Conservation (phyloP, 805 yeast genomes). For the Saccharomyces jurei region DNA sequence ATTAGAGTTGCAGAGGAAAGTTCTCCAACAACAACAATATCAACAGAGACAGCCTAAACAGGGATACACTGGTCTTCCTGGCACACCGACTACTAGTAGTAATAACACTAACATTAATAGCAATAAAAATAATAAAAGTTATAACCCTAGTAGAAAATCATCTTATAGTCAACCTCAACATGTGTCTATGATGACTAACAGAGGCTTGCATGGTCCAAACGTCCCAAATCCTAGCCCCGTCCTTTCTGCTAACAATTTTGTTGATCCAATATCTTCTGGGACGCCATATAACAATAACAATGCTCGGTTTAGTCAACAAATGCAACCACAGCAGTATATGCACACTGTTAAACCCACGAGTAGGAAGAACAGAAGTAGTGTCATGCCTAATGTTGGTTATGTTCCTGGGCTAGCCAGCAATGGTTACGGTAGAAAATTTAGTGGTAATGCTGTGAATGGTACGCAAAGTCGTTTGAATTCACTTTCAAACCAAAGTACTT, state of each 20-base stretch:
- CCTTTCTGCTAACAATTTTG: constrained; percentile 12
- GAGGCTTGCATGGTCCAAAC: constrained; percentile 5
- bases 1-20: constrained; percentile 20
- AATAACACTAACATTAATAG: neutral
- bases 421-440: constrained; percentile 7
- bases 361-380: constrained; percentile 28
- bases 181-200: neutral
- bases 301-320: neutral
- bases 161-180: neutral
- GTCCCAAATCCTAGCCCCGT: constrained; percentile 5
- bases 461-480: constrained; percentile 13
- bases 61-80: neutral
- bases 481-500: constrained; percentile 2
- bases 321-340: constrained; percentile 5
- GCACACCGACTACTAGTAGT: neutral
- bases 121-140: neutral
- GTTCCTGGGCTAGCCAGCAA: constrained; percentile 20
- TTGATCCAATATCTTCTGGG: constrained; percentile 17
- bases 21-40: constrained; percentile 10
- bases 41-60: constrained; percentile 1
- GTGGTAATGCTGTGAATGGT: constrained; percentile 1
- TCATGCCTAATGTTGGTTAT: constrained; percentile 23
- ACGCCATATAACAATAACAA: constrained; percentile 4
- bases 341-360: constrained; percentile 25
- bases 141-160: neutral